Conservation (phyloP, 441 rosid species). For the Erysimum pusillum region DNA sequence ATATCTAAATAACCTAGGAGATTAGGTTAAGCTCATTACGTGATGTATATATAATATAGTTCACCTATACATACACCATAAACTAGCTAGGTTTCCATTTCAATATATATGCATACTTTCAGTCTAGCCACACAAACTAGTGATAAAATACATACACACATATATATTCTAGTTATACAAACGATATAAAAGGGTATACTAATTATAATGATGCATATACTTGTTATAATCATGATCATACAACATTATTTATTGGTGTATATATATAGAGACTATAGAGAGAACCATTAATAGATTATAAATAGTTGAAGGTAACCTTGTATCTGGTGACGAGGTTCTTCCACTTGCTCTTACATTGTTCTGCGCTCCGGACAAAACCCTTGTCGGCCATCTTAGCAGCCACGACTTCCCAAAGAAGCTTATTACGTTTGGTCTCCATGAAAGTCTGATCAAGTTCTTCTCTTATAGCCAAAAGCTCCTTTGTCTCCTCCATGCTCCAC, state of each 20-base stretch:
- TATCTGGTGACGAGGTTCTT: slow-evolving; percentile 94
- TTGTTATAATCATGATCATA: slow-evolving; percentile 14
- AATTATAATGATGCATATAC: slow-evolving; percentile 15
- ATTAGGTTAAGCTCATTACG: slow-evolving; percentile 34
- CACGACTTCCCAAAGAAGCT: slow-evolving; percentile 86
- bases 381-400: slow-evolving; percentile 76
- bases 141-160: neutral
- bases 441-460: slow-evolving; percentile 85
- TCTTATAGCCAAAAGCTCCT: slow-evolving; percentile 79
- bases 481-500: slow-evolving; percentile 92
- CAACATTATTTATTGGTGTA: neutral
- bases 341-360: slow-evolving; percentile 99
- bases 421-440: slow-evolving; percentile 96
- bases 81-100: slow-evolving; percentile 41
- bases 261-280: neutral
- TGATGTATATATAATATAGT: slow-evolving; percentile 5
- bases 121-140: slow-evolving; percentile 2
- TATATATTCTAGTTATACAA: neutral
- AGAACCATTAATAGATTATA: slow-evolving; percentile 3
- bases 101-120: neutral
- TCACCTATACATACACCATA: slow-evolving; percentile 24
- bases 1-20: slow-evolving; percentile 31
- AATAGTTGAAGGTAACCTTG: slow-evolving; percentile 61
- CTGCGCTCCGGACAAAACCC: slow-evolving; percentile 84
- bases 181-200: neutral